Evolutionary conservation across 2,329 filamentous ascomycete species (phyloP).

Genomic region (Colletotrichum higginsianum): DNA sequence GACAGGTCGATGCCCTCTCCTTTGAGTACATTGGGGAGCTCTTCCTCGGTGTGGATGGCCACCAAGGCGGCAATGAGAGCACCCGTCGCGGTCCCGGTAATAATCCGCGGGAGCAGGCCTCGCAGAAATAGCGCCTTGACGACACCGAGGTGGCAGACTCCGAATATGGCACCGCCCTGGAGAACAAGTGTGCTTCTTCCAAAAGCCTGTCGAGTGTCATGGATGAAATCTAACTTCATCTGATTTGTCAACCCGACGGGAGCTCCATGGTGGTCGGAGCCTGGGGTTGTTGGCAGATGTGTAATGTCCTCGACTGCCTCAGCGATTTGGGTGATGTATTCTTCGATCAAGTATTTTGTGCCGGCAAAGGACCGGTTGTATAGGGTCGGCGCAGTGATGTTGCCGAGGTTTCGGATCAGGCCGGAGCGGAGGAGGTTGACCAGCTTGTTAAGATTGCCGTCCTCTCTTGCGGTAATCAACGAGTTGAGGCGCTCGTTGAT

Average conservation of each 20-base stretch:
- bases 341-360: slow-evolving; percentile 91
- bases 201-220: slow-evolving; percentile 90
- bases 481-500: slow-evolving; percentile 83
- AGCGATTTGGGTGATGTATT: slow-evolving; percentile 90
- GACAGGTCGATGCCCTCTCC: slow-evolving; percentile 87
- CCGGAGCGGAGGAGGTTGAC: slow-evolving; percentile 86
- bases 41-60: slow-evolving; percentile 88
- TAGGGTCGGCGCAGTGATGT: slow-evolving; percentile 85
- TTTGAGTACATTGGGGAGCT: slow-evolving; percentile 82
- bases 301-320: slow-evolving; percentile 85
- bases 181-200: slow-evolving; percentile 88
- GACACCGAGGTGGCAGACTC: slow-evolving; percentile 90
- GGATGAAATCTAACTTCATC: slow-evolving; percentile 87
- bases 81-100: slow-evolving; percentile 91
- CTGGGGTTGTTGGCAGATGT: slow-evolving; percentile 71
- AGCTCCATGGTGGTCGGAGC: slow-evolving; percentile 52
- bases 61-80: slow-evolving; percentile 92
- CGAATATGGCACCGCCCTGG: slow-evolving; percentile 93
- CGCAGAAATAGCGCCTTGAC: slow-evolving; percentile 88
- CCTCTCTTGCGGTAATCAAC: slow-evolving; percentile 77
- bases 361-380: slow-evolving; percentile 90
- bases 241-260: slow-evolving; percentile 72
- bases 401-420: slow-evolving; percentile 88
- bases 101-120: slow-evolving; percentile 87
- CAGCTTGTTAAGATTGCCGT: slow-evolving; percentile 80